Evolutionary conservation across 1,284 basidiomycete genomes (phyloP).

Genomic region (Tremellales sp.): DNA sequence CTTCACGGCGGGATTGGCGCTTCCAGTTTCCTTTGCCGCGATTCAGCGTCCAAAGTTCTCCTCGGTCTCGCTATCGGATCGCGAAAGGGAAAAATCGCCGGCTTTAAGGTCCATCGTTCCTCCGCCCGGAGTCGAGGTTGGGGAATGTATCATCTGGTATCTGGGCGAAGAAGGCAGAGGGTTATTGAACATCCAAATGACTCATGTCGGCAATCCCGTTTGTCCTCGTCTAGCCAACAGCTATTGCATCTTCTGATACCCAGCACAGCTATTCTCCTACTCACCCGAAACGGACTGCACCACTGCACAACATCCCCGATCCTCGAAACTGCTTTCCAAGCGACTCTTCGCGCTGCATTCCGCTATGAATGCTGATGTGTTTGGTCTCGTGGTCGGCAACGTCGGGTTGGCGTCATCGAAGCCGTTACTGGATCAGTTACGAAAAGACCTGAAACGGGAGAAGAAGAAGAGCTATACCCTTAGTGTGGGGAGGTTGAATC

Average conservation of each 20-base stretch:
- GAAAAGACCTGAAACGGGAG: slow-evolving; percentile 59
- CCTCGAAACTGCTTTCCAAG: slow-evolving; percentile 85
- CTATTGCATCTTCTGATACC: background rate
- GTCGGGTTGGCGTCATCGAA: slow-evolving; percentile 79
- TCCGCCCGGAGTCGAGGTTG: slow-evolving; percentile 35
- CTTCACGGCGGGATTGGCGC: slow-evolving; percentile 13
- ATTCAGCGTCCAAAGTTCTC: slow-evolving; percentile 24
- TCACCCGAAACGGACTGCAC: slow-evolving; percentile 58
- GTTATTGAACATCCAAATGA: slow-evolving; percentile 83
- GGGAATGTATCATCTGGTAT: slow-evolving; percentile 62
- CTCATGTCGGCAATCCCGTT: slow-evolving; percentile 57
- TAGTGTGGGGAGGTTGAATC: slow-evolving; percentile 91
- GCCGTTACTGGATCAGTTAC: slow-evolving; percentile 71
- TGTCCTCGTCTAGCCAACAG: slow-evolving; percentile 3
- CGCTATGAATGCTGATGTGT: slow-evolving; percentile 87
- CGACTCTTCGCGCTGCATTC: slow-evolving; percentile 84
- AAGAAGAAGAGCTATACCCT: slow-evolving; percentile 91
- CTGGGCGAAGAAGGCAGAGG: slow-evolving; percentile 78
- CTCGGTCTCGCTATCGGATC: background rate
- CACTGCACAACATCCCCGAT: slow-evolving; percentile 60
- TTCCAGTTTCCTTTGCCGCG: slow-evolving; percentile 32
- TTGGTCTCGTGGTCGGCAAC: slow-evolving; percentile 92
- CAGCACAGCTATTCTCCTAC: slow-evolving; percentile 51
- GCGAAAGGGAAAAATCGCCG: slow-evolving; percentile 27
- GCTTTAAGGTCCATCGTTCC: slow-evolving; percentile 39